A percentile compares a stretch with the other conserved stretches of the same genome.
Conservation (phyloP, 345 rosid species). For the Camelina sativa region DNA sequence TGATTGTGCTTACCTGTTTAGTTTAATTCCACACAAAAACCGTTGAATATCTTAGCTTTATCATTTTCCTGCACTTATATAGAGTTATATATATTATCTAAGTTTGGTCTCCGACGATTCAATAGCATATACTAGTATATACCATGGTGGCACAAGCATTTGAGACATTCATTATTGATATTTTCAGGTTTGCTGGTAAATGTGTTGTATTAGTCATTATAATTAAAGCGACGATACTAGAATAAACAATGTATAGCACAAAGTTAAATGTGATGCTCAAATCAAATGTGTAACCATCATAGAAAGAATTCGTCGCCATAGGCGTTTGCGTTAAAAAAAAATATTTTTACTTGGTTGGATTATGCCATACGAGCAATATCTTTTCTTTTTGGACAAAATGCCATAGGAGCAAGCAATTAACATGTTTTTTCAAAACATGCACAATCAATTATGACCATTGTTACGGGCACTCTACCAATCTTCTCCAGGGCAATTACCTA, state of each 20-base stretch:
- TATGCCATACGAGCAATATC: too few species aligned
- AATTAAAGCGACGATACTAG: neutral
- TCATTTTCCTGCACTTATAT: neutral
- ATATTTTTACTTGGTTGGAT: too few species aligned
- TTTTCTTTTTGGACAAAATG: too few species aligned
- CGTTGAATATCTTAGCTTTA: neutral
- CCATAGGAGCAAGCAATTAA: neutral
- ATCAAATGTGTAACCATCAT: neutral
- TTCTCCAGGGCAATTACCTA: neutral
- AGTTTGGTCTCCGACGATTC: neutral
- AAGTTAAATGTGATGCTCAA: neutral
- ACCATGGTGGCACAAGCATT: neutral
- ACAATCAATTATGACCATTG: neutral
- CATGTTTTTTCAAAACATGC: neutral
- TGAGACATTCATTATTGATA: neutral
- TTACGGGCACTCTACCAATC: neutral
- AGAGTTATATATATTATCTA: neutral
- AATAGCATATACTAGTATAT: too few species aligned
- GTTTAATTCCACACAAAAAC: neutral
- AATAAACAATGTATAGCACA: too few species aligned
- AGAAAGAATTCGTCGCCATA: neutral
- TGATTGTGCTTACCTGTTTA: neutral
- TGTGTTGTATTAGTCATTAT: neutral
- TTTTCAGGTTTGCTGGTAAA: neutral
- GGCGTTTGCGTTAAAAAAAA: neutral